These are phyloP conservation scores for Candida awuae DNA, from an alignment of 805 yeast species.

Conservation along the genomic window DNA sequence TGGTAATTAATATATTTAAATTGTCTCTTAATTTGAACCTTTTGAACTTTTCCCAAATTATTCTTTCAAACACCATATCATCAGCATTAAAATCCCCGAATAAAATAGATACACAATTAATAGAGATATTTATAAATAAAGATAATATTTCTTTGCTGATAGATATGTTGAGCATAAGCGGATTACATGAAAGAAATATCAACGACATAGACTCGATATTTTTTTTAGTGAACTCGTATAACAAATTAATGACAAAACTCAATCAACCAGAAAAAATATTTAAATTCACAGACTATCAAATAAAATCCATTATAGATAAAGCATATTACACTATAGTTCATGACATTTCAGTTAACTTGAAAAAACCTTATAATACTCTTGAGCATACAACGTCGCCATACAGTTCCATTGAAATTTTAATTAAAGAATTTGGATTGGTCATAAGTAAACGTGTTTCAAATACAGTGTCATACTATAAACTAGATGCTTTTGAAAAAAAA, in stretches of 20 bases:
- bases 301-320: slow-evolving; percentile 13
- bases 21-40: no score
- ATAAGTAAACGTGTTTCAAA: slow-evolving; percentile 9
- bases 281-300: slow-evolving; percentile 3
- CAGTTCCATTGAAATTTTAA: slow-evolving; percentile 9
- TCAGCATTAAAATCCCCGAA: no score
- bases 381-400: background rate
- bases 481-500: background rate
- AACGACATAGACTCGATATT: slow-evolving; percentile 9
- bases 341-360: no score
- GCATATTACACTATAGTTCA: slow-evolving; percentile 6
- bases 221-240: slow-evolving; percentile 10
- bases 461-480: slow-evolving; percentile 10
- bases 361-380: background rate
- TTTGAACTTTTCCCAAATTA: no score
- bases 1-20: no score
- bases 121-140: no score
- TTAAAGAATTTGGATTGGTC: slow-evolving; percentile 15
- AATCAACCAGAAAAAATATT: slow-evolving; percentile 1
- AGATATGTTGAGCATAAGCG: no score
- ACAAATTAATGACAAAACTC: slow-evolving; percentile 8
- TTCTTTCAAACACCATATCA: no score
- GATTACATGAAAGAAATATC: no score
- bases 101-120: no score
- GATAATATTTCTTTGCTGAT: no score